Conservation (phyloP, 208 protist species). For the Porcisia deanei region DNA sequence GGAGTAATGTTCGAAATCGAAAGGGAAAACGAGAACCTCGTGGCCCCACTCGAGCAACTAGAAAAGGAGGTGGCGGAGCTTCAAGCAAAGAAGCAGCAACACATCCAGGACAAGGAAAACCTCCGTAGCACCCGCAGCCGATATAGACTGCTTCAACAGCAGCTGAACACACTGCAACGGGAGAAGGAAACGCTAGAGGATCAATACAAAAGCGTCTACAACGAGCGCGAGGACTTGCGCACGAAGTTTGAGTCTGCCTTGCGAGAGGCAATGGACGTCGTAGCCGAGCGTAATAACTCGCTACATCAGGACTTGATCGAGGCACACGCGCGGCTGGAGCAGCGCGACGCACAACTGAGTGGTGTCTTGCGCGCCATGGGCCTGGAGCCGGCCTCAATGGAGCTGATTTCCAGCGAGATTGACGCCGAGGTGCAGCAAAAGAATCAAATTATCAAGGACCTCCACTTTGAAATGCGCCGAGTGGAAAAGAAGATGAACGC, state of each 20-base stretch:
- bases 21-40: constrained; percentile 95
- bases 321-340: constrained; percentile 72
- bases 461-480: constrained; percentile 95
- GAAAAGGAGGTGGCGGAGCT: constrained; percentile 90
- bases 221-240: constrained; percentile 95
- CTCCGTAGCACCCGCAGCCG: constrained; percentile 84
- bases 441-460: constrained; percentile 95
- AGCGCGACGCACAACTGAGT: constrained; percentile 88
- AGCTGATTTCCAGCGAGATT: constrained; percentile 86
- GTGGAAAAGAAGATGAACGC: constrained; percentile 61
- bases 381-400: constrained; percentile 89
- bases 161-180: constrained; percentile 82
- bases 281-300: constrained; percentile 81
- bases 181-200: constrained; percentile 92
- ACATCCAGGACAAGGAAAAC: constrained; percentile 95
- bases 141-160: constrained; percentile 77
- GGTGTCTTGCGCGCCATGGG: constrained; percentile 93
- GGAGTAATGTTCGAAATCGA: constrained; percentile 98
- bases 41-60: constrained; percentile 93
- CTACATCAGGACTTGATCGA: constrained; percentile 83
- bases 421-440: constrained; percentile 92
- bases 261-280: constrained; percentile 82
- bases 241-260: constrained; percentile 92
- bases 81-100: constrained; percentile 91
- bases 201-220: constrained; percentile 84